phyloP scores from a whole-genome alignment of 1,139 yeast genomes.

The Yamadazyma atmosphaerica region DNA sequence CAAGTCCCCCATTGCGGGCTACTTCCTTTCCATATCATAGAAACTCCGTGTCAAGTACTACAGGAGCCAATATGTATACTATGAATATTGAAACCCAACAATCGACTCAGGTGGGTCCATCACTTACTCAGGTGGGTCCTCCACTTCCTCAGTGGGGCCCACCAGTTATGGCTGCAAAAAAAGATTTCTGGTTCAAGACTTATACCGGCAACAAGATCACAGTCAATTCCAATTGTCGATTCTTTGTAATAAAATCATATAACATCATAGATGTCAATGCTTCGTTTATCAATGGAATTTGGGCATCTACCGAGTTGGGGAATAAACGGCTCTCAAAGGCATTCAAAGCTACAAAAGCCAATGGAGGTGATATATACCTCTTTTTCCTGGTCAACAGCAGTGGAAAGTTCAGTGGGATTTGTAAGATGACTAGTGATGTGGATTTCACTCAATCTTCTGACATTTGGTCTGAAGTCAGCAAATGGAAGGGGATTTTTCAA shows the following conservation, averaged over 20 bases:
- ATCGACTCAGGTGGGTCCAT: too few species aligned
- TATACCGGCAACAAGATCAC: slow-evolving; percentile 1
- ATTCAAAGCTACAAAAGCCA: slow-evolving; percentile 11
- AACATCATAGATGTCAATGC: slow-evolving; percentile 49
- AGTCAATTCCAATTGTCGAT: slow-evolving; percentile 17
- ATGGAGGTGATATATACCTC: slow-evolving; percentile 33
- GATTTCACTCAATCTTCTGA: slow-evolving; percentile 37
- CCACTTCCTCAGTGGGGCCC: too few species aligned
- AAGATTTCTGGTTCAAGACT: slow-evolving; percentile 1
- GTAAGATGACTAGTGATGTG: slow-evolving; percentile 49
- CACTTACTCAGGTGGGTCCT: too few species aligned
- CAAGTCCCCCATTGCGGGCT: neutral
- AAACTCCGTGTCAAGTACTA: too few species aligned
- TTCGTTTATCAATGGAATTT: slow-evolving; percentile 48
- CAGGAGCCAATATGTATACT: too few species aligned
- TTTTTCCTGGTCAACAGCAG: slow-evolving; percentile 62
- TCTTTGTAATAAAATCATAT: slow-evolving; percentile 59
- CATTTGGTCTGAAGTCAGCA: slow-evolving; percentile 49
- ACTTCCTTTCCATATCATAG: too few species aligned
- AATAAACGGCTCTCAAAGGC: slow-evolving; percentile 48
- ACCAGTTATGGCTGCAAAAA: too few species aligned
- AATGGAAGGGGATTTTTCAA: slow-evolving; percentile 54
- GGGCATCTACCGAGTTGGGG: slow-evolving; percentile 63
- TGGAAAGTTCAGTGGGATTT: slow-evolving; percentile 64
- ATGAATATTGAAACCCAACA: too few species aligned